Base-by-base conservation (phyloP, 108 stramenopile genomes). In the Hondaea fermentalgiana region DNA sequence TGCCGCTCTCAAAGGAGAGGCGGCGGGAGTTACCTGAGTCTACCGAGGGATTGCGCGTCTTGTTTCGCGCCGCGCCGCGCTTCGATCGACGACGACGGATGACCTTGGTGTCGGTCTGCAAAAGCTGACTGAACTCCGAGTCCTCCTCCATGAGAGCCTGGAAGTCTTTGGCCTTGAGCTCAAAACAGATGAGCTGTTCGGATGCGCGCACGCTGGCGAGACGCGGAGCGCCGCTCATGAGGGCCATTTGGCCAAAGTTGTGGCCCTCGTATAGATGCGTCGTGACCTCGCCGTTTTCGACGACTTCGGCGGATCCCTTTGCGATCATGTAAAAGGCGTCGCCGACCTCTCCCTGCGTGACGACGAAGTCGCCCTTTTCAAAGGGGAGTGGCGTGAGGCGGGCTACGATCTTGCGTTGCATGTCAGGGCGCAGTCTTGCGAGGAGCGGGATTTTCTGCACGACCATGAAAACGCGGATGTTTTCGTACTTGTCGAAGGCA, bases 131-230 rank as follows among this genome's bases (percentile, higher is more conserved):
- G 51, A 83, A 83, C 5, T 83, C 76, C 6, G 45, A 53, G 76
- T 83, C 51, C 51, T 83, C 49, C 10, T 10, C 51, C 49, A 83
- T 83, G 49, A 83, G 76, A 43, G 12, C 76, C 28, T 83, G 76
- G 76, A 83, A 83, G 51, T 83, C 76, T 17, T 47, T 53, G 25
- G 76, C 76, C 76, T 53, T 83, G 51, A 83, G 76, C 28, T 83
- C 51, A 43, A 83, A 45, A 45, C 76, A 83, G 28, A 83, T 35
- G 23, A 83, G 76, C 10, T 12, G 45, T 28, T 83, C 76, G 45
- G 49, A 53, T 8, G 76, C 76, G 28, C 76, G 76, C 19, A 83
- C 51, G 4, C 49, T 83, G 28, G 76, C 76, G 43, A 83, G 51
- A 35, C 76, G 76, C 45, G 76, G 76, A 6, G 76, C 76, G 45